Base-by-base conservation (phyloP, 192 early-diverging fungal genomes). In the Rhizoclosmatium globosum region DNA sequence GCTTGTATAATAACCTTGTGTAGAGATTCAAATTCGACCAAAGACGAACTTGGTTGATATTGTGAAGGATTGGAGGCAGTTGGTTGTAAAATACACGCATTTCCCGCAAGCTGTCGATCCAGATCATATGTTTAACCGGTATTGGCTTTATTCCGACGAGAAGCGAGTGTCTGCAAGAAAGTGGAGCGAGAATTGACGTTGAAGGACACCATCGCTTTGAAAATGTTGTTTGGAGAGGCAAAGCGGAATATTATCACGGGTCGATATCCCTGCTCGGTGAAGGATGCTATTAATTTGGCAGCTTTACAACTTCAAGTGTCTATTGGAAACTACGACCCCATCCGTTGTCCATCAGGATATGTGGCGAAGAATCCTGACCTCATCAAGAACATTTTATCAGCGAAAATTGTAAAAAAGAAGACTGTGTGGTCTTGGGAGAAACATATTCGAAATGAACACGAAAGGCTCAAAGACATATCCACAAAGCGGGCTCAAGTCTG, bases 81-180 rank as follows among this genome's bases (percentile, higher is more conserved):
- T 84, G 66, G 81, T 89, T n/a, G 65, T 82, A 38, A 88, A 89
- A 64, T 89, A 87, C 79, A 89, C 89, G 1, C 89, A 91, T 77
- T 86, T 77, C 58, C 89, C 89, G 11, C 86, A 91, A 78, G 84
- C 82, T 17, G 73, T 79, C 1, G 81, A 86, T 71, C 80, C 87
- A 2, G 60, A 69, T 23, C 88, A 89, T 61, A 81, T 85, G 23
- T 82, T 89, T 67, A 89, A 88, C 66, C 79, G 84, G 0, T 85
- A 89, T 72, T 89, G 88, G 86, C 83, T 91, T 43, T 89, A n/a
- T 91, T 80, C 71, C 70, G 87, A 46, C 78, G 88, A 17, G 89
- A 87, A 59, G 86, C 85, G 7, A 71, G 78, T 19, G 69, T 89
- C 11, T 79, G 84, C 41, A 86, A 81, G 61, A 59, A 67, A 19